A percentile compares a stretch with the other conserved stretches of the same genome.
phyloP scores from a whole-genome alignment of 352 stramenopile genomes.

The Pythium dissimile region DNA sequence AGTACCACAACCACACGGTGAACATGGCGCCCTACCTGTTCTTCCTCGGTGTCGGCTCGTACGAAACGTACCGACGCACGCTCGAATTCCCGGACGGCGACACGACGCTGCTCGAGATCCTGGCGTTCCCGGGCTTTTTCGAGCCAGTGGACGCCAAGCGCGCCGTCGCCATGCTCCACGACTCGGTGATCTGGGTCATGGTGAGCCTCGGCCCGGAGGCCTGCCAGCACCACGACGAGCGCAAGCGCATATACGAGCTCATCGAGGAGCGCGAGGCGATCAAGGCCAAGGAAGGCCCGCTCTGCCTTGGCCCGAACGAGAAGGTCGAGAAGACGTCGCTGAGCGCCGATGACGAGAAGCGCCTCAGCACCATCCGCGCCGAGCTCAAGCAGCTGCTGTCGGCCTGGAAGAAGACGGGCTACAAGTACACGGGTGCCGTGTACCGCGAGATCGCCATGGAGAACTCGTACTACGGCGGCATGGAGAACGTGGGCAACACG shows the following conservation, averaged over 20 bases:
- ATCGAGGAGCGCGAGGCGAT: constrained; percentile 60
- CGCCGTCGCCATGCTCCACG: constrained; percentile 72
- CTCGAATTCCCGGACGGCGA: constrained; percentile 76
- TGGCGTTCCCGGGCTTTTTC: constrained; percentile 68
- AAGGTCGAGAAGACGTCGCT: constrained; percentile 44
- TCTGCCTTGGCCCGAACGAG: constrained; percentile 59
- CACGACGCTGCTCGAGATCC: constrained; percentile 65
- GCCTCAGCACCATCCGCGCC: constrained; percentile 41
- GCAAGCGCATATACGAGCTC: constrained; percentile 66
- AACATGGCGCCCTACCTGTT: constrained; percentile 84
- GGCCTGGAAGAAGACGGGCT: constrained; percentile 74
- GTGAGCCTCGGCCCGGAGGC: constrained; percentile 67
- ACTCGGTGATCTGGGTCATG: constrained; percentile 72
- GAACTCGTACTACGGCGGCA: constrained; percentile 80
- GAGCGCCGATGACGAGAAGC: constrained; percentile 35
- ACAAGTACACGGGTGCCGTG: constrained; percentile 79
- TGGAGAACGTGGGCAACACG: constrained; percentile 83
- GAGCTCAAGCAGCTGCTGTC: constrained; percentile 64
- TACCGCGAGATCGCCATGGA: constrained; percentile 84
- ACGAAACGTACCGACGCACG: constrained; percentile 68
- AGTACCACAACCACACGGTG: constrained; percentile 83
- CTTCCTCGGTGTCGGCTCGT: constrained; percentile 73
- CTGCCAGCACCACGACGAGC: constrained; percentile 64
- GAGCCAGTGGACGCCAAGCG: constrained; percentile 61
- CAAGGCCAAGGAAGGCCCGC: constrained; percentile 56